A percentile compares a stretch with the other conserved stretches of the same genome.
Conservation (phyloP, 495 filamentous ascomycete species). For the Durotheca rogersii region DNA sequence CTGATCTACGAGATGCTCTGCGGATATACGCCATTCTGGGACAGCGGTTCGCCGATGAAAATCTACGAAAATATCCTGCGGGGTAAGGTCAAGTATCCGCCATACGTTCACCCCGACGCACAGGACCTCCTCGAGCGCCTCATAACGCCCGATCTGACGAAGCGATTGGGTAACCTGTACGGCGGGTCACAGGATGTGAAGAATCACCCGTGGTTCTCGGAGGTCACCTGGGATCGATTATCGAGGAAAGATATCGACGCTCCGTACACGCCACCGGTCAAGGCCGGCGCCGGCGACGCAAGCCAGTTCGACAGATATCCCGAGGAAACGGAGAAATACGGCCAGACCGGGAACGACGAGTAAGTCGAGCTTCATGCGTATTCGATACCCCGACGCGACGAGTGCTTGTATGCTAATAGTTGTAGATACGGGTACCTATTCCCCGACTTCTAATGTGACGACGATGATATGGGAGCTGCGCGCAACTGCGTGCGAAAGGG, state of each 20-base stretch:
- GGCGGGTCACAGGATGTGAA: slow-evolving; percentile 93
- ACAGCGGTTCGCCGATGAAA: slow-evolving; percentile 94
- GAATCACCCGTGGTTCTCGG: slow-evolving; percentile 91
- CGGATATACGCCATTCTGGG: slow-evolving; percentile 98
- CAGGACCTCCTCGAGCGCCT: slow-evolving; percentile 87
- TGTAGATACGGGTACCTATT: slow-evolving; percentile 69
- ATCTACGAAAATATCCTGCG: slow-evolving; percentile 98
- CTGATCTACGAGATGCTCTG: slow-evolving; percentile 99
- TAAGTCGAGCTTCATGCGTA: slow-evolving; percentile 63
- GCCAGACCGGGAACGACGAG: slow-evolving; percentile 73
- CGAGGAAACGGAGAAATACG: slow-evolving; percentile 92
- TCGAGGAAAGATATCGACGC: slow-evolving; percentile 96
- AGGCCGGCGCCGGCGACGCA: slow-evolving; percentile 88
- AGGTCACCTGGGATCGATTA: slow-evolving; percentile 96
- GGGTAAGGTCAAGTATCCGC: slow-evolving; percentile 90
- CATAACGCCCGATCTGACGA: slow-evolving; percentile 93
- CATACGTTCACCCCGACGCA: slow-evolving; percentile 91
- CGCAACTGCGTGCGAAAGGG: slow-evolving; percentile 2
- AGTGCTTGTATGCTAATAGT: slow-evolving; percentile 15
- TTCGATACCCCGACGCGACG: slow-evolving; percentile 8
- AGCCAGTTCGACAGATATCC: slow-evolving; percentile 98
- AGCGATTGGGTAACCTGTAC: slow-evolving; percentile 90
- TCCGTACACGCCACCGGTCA: slow-evolving; percentile 95
- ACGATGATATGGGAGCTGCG: neutral
- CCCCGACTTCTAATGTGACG: slow-evolving; percentile 61